Evolutionary conservation across 169 alveolate species (phyloP).

Genomic region (Theileria equi): DNA sequence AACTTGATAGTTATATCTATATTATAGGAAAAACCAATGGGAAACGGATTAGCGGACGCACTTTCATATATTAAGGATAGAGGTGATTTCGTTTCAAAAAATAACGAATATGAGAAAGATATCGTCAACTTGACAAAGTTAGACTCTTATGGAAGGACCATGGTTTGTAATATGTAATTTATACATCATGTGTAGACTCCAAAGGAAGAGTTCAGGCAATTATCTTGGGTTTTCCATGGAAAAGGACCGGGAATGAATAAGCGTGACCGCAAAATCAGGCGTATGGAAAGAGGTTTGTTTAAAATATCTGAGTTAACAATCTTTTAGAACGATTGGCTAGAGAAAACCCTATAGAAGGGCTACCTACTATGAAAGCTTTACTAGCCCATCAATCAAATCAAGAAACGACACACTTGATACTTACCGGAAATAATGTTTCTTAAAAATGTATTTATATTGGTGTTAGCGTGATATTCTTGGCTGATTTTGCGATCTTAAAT

Average conservation of each 20-base stretch:
- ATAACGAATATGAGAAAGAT: constrained; percentile 50
- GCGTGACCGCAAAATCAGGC: constrained; percentile 64
- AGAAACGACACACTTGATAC: constrained; percentile 60
- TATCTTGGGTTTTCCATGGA: constrained; percentile 77
- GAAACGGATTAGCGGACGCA: constrained; percentile 71
- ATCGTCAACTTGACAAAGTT: constrained; percentile 64
- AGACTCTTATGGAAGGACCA: constrained; percentile 67
- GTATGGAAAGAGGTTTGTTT: constrained; percentile 66
- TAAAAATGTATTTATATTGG: neutral
- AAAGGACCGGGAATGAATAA: constrained; percentile 73
- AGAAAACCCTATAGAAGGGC: constrained; percentile 68
- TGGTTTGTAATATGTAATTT: constrained; percentile 28
- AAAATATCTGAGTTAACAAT: neutral
- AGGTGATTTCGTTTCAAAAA: constrained; percentile 67
- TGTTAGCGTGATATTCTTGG: constrained; percentile 4
- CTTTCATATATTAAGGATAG: constrained; percentile 69
- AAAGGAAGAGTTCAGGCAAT: constrained; percentile 71
- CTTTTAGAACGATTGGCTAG: constrained; percentile 44
- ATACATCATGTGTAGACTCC: constrained; percentile 58
- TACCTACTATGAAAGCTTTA: constrained; percentile 74
- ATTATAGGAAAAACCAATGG: constrained; percentile 62
- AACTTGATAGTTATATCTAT: neutral
- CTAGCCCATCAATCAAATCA: constrained; percentile 63
- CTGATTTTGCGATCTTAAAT: constrained; percentile 42
- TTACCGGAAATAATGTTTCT: constrained; percentile 25